Evolutionary conservation across 2,329 filamentous ascomycete genomes (phyloP).

Genomic region (Fusarium sp.): DNA sequence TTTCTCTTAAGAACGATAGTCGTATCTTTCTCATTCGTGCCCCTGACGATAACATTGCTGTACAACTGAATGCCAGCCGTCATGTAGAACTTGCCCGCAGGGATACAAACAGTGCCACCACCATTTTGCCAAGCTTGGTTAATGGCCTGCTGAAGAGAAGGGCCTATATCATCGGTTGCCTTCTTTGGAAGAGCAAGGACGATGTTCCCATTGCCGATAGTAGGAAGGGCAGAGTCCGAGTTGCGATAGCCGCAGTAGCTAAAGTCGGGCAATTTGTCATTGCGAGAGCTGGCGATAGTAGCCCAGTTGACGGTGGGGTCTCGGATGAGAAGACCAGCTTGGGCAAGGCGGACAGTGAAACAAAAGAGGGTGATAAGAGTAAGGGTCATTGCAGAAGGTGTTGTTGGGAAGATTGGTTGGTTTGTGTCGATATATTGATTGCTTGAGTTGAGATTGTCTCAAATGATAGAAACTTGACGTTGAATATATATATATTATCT

Average conservation of each 20-base stretch:
- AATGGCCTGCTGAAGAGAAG: conserved; percentile 17
- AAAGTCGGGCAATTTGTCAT: conserved; percentile 27
- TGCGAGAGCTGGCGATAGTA: not conserved
- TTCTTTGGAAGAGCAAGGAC: not conserved
- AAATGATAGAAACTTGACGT: not conserved
- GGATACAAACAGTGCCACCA: conserved; percentile 19
- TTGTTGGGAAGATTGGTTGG: not conserved
- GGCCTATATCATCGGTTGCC: conserved; percentile 3
- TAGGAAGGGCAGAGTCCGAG: conserved; percentile 10
- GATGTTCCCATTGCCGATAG: not conserved
- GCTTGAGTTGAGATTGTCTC: not conserved
- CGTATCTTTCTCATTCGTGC: not conserved
- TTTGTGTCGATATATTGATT: not conserved
- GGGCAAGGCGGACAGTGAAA: not conserved
- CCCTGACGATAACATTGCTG: conserved; percentile 5
- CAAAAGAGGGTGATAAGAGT: not conserved
- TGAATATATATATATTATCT: not conserved
- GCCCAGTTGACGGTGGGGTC: conserved; percentile 6
- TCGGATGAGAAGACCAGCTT: not conserved
- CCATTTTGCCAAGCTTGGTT: not conserved
- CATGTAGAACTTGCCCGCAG: conserved; percentile 9
- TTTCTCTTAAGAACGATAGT: not conserved
- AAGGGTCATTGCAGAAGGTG: not conserved
- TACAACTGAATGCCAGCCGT: conserved; percentile 7
- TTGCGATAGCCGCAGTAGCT: conserved; percentile 23